Percentiles rank a stretch among this genome's conserved stretches.
phyloP scores from a whole-genome alignment of 2,329 filamentous ascomycete genomes.

The Fusarium pininemorale region DNA sequence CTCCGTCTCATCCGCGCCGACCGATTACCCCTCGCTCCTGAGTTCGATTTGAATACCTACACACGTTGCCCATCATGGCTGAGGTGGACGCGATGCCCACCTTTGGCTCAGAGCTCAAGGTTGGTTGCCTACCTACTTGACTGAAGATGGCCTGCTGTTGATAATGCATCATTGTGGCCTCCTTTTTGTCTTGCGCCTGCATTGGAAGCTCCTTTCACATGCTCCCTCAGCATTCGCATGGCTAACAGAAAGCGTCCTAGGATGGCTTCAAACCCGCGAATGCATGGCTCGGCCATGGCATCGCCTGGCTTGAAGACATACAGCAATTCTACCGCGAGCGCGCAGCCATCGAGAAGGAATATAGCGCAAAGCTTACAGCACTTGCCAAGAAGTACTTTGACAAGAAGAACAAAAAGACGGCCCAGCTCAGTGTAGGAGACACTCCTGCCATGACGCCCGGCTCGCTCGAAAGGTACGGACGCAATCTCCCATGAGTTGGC shows the following conservation, averaged over 20 bases:
- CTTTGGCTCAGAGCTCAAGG: slow-evolving; percentile 95
- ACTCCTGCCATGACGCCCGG: slow-evolving; percentile 92
- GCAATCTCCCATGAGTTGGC: neutral
- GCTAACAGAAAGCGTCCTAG: slow-evolving; percentile 56
- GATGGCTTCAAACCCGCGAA: slow-evolving; percentile 97
- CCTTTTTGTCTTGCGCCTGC: slow-evolving; percentile 16
- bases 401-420: slow-evolving; percentile 91
- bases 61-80: slow-evolving; percentile 66
- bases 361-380: slow-evolving; percentile 84
- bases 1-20: slow-evolving; percentile 30
- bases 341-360: slow-evolving; percentile 95
- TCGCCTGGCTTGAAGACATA: slow-evolving; percentile 95
- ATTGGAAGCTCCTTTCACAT: neutral
- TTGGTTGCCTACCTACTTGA: slow-evolving; percentile 51
- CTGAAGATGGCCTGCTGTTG: neutral
- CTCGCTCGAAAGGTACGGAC: slow-evolving; percentile 80
- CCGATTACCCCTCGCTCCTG: slow-evolving; percentile 29
- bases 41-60: slow-evolving; percentile 21
- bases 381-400: slow-evolving; percentile 97
- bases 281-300: slow-evolving; percentile 88
- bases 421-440: slow-evolving; percentile 90
- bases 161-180: neutral
- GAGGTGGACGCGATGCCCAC: slow-evolving; percentile 84
- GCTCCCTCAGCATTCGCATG: neutral
- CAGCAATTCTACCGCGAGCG: slow-evolving; percentile 97